A percentile compares a stretch with the other conserved stretches of the same genome.
phyloP scores from a whole-genome alignment of 345 rosid species.

The Pistacia atlantica region DNA sequence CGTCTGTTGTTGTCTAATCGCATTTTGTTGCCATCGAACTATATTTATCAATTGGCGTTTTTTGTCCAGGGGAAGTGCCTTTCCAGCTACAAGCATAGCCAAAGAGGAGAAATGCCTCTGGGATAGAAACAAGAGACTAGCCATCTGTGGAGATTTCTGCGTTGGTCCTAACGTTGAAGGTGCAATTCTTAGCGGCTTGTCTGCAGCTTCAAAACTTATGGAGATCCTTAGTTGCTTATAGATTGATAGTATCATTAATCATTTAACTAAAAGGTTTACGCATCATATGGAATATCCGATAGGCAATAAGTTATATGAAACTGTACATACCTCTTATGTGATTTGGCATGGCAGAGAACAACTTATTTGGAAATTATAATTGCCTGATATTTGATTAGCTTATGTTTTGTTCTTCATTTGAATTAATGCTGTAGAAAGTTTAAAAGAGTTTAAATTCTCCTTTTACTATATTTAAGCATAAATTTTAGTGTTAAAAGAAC shows the following conservation, averaged over 20 bases:
- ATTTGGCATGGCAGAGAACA: neutral
- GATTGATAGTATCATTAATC: neutral
- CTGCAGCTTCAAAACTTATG: conserved; percentile 68
- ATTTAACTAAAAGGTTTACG: neutral
- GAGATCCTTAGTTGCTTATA: conserved; percentile 46
- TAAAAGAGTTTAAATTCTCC: too few species aligned
- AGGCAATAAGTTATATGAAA: neutral
- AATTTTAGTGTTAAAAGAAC: too few species aligned
- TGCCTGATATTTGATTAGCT: too few species aligned
- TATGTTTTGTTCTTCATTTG: too few species aligned
- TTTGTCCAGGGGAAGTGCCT: conserved; percentile 79
- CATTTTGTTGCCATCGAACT: neutral
- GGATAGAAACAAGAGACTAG: conserved; percentile 56
- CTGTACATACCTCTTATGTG: neutral
- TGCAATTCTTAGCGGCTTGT: conserved; percentile 76
- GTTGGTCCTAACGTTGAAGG: conserved; percentile 84
- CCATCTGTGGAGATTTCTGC: conserved; percentile 86
- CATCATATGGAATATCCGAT: neutral
- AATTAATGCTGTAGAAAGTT: too few species aligned
- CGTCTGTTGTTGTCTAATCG: neutral
- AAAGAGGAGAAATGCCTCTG: conserved; percentile 73
- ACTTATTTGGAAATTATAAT: neutral
- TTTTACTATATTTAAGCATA: too few species aligned
- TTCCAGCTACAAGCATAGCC: conserved; percentile 72
- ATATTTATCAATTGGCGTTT: neutral